A percentile compares a stretch with the other conserved stretches of the same genome.
These are phyloP conservation scores for Wickerhamiella vanderwaltii DNA, from an alignment of 805 yeast genomes.

Conservation along the genomic window DNA sequence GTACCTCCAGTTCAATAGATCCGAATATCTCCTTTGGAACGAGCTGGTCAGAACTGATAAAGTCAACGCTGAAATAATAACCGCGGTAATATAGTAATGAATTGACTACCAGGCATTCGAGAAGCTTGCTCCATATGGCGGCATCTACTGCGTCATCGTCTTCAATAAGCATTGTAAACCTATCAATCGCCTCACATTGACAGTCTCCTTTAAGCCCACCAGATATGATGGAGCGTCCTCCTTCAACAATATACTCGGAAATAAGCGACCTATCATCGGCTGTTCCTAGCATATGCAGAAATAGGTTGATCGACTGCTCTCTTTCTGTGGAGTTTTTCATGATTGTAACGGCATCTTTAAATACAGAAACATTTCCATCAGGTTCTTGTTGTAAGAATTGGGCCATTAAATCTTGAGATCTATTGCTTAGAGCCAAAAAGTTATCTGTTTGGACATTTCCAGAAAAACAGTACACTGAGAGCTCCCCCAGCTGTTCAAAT, in stretches of 20 bases:
- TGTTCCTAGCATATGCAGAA: conserved; percentile 11
- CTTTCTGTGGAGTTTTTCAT: conserved; percentile 7
- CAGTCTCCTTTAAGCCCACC: conserved; percentile 11
- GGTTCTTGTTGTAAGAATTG: background rate
- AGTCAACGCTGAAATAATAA: conserved; percentile 23
- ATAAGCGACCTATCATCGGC: background rate
- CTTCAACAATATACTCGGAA: conserved; percentile 4
- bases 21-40: conserved; percentile 40
- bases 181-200: conserved; percentile 6
- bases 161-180: conserved; percentile 22
- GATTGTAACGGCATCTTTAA: conserved; percentile 4
- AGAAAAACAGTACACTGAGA: conserved; percentile 28
- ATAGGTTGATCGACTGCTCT: conserved; percentile 5
- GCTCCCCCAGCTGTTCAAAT: conserved; percentile 3
- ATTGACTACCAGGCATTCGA: conserved; percentile 42
- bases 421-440: conserved; percentile 12
- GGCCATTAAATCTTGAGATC: conserved; percentile 12
- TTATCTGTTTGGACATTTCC: background rate
- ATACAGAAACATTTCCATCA: background rate
- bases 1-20: conserved; percentile 40
- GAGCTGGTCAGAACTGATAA: conserved; percentile 15
- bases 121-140: conserved; percentile 26
- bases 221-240: conserved; percentile 12
- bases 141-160: conserved; percentile 28
- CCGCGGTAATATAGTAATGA: conserved; percentile 45